Conservation (phyloP, 2,329 filamentous ascomycete species). For the Fusarium longipes region DNA sequence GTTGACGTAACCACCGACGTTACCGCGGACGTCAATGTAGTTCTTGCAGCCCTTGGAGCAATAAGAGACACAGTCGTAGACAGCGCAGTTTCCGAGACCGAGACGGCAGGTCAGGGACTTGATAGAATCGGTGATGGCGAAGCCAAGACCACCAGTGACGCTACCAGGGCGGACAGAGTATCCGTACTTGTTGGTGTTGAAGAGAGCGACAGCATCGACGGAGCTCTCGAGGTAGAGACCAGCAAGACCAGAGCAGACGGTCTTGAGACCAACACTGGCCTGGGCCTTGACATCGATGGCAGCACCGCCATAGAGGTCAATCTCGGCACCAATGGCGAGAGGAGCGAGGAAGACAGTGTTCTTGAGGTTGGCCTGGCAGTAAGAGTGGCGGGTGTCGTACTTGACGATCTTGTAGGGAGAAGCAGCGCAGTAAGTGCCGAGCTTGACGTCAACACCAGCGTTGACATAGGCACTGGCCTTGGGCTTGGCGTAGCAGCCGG, state of each 20-base stretch:
- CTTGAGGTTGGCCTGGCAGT: conserved; percentile 51
- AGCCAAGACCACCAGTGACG: conserved; percentile 44
- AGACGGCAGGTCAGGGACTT: conserved; percentile 46
- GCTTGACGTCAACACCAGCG: conserved; percentile 41
- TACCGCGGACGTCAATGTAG: conserved; percentile 50
- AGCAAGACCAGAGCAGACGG: conserved; percentile 48
- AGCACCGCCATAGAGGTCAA: conserved; percentile 42
- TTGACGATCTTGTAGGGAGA: conserved; percentile 52
- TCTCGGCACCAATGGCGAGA: conserved; percentile 45
- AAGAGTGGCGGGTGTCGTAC: conserved; percentile 51
- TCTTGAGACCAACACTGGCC: conserved; percentile 50
- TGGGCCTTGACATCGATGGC: conserved; percentile 42
- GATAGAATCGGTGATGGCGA: conserved; percentile 43
- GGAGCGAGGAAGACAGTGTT: conserved; percentile 52
- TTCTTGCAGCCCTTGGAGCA: conserved; percentile 54
- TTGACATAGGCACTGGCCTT: conserved; percentile 39
- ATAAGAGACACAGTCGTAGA: conserved; percentile 54
- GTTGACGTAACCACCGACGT: conserved; percentile 47
- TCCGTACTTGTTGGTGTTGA: conserved; percentile 53
- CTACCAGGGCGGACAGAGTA: conserved; percentile 43
- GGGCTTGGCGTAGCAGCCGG: conserved; percentile 52
- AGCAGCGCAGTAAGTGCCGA: conserved; percentile 51
- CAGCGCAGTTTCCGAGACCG: conserved; percentile 48
- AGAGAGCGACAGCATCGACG: conserved; percentile 51
- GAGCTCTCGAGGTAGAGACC: conserved; percentile 50